These are phyloP conservation scores for Pleurozium schreberi DNA, from an alignment of 225 moss, liverwort and hornwort species.

Conservation along the genomic window DNA sequence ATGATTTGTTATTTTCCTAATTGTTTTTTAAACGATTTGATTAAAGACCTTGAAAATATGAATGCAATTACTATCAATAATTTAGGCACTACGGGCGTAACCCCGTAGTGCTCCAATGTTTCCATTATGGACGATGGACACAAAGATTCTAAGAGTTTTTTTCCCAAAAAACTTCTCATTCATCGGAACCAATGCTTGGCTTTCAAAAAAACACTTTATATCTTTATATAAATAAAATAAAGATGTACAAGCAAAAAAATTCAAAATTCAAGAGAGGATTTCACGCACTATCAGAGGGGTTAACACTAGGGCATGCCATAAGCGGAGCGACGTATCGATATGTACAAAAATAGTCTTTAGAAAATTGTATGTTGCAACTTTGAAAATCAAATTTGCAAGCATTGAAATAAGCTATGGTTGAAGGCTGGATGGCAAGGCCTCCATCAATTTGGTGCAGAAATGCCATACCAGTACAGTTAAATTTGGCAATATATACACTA, in stretches of 20 bases:
- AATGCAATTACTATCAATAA: too few relatives aligned
- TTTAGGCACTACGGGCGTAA: not conserved
- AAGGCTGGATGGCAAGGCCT: not conserved
- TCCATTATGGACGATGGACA: rapidly evolving
- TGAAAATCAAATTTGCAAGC: too few relatives aligned
- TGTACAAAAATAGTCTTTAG: too few relatives aligned
- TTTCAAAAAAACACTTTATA: not conserved
- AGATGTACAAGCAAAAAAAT: not conserved
- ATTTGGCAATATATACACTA: not conserved
- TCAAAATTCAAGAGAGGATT: not conserved
- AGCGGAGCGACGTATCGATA: too few relatives aligned
- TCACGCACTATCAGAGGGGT: too few relatives aligned
- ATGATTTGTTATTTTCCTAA: not conserved
- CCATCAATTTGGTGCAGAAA: not conserved
- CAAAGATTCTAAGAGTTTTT: rapidly evolving
- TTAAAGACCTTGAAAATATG: not conserved
- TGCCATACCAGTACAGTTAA: too few relatives aligned
- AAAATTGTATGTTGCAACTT: too few relatives aligned
- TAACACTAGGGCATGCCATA: too few relatives aligned
- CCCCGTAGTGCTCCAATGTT: rapidly evolving
- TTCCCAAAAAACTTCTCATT: too few relatives aligned
- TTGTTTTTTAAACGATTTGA: not conserved
- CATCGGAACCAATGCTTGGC: not conserved
- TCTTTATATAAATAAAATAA: too few relatives aligned
- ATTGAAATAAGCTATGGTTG: too few relatives aligned